These are phyloP conservation scores for Trichosporon sp. DNA, from an alignment of 1,284 basidiomycete species.

Conservation along the genomic window DNA sequence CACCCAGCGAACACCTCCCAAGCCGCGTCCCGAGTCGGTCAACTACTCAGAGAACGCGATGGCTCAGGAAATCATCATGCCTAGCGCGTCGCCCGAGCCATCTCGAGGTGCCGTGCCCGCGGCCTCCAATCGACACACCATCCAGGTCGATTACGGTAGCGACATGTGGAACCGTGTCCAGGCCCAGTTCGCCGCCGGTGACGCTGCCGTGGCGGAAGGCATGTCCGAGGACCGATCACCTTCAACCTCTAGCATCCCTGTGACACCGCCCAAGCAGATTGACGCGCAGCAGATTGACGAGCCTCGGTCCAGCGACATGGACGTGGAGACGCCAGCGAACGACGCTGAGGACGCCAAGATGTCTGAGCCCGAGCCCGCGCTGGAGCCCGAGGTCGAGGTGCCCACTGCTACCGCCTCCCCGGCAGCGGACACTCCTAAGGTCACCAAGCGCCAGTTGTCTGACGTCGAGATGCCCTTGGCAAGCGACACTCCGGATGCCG, in stretches of 20 bases:
- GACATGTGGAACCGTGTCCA: constrained; percentile 28
- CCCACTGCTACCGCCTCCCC: constrained; percentile 5
- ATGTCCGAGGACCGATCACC: not conserved
- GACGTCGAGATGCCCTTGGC: not conserved
- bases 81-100: not conserved
- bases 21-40: not conserved
- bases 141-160: constrained; percentile 80
- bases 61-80: not conserved
- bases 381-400: constrained; percentile 12
- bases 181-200: not conserved
- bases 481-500: not conserved
- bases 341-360: not conserved
- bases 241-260: not conserved
- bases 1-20: not conserved
- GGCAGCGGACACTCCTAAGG: not conserved
- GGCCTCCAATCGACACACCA: constrained; percentile 65
- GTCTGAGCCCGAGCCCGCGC: not conserved
- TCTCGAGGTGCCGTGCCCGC: not conserved
- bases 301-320: constrained; percentile 17
- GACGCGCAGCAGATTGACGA: constrained; percentile 11
- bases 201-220: not conserved
- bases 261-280: not conserved
- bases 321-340: constrained; percentile 17
- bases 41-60: not conserved
- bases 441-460: not conserved